phyloP scores from a whole-genome alignment of 768 basidiomycete species.

The Boletales sp. region DNA sequence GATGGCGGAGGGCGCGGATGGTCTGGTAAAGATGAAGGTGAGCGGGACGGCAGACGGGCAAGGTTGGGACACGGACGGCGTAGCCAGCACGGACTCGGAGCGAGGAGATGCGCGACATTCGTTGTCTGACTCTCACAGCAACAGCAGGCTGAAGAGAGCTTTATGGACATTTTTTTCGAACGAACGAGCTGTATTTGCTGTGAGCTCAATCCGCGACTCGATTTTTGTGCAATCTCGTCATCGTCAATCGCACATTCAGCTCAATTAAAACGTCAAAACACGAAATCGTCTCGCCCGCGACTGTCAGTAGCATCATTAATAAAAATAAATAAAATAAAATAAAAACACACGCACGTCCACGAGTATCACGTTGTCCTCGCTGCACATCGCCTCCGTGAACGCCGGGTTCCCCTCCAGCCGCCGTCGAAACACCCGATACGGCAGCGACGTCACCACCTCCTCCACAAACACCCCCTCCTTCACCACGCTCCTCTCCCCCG shows the following conservation, averaged over 20 bases:
- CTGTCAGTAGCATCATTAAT: constrained; percentile 8
- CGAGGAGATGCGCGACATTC: constrained; percentile 23
- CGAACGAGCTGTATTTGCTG: constrained; percentile 23
- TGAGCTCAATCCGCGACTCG: constrained; percentile 26
- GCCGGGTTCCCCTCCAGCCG: constrained; percentile 11
- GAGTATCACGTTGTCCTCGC: constrained; percentile 52
- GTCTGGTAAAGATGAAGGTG: constrained; percentile 24
- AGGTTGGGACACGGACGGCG: constrained; percentile 40
- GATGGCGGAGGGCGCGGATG: constrained; percentile 27
- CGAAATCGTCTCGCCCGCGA: constrained; percentile 23
- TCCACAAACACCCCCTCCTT: constrained; percentile 36
- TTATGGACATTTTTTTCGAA: no score
- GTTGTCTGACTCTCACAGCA: no score
- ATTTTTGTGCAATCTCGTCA: background rate
- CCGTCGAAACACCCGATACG: constrained; percentile 39
- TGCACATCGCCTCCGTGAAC: constrained; percentile 44
- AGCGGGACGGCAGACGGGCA: constrained; percentile 11
- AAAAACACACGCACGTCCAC: constrained; percentile 37
- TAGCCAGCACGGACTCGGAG: constrained; percentile 23
- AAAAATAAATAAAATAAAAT: background rate
- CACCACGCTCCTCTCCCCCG: constrained; percentile 25
- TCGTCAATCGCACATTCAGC: constrained; percentile 17
- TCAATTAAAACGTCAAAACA: constrained; percentile 28
- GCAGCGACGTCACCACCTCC: constrained; percentile 42
- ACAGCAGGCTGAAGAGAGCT: background rate